These are phyloP conservation scores for Datura wrightii DNA, from an alignment of 257 asterid genomes.

Conservation along the genomic window DNA sequence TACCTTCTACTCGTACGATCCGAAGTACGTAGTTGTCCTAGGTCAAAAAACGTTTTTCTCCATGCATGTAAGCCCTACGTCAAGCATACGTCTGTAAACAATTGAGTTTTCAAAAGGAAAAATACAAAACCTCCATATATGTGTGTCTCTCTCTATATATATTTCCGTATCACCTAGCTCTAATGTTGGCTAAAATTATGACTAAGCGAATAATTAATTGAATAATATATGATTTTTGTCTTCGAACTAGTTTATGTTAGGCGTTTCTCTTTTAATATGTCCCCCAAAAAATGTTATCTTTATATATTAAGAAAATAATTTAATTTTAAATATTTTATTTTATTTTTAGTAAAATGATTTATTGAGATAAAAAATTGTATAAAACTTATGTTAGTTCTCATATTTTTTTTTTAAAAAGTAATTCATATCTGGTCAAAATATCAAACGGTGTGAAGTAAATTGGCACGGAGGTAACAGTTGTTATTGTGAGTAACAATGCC, in stretches of 20 bases:
- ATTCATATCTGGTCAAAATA: background rate
- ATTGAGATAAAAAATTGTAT: background rate
- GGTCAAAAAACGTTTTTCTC: constrained; percentile 41
- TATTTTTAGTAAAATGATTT: too few relatives aligned
- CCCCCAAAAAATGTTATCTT: too few relatives aligned
- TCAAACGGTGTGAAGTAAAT: too few relatives aligned
- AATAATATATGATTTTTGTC: background rate
- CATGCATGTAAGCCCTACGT: constrained; percentile 44
- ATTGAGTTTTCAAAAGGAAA: background rate
- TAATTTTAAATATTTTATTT: too few relatives aligned
- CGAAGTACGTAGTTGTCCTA: constrained; percentile 9
- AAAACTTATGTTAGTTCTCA: background rate
- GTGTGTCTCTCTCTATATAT: too few relatives aligned
- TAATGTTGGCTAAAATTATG: background rate
- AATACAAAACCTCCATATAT: too few relatives aligned
- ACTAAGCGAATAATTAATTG: background rate
- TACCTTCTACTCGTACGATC: constrained; percentile 37
- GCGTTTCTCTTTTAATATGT: too few relatives aligned
- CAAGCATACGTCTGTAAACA: constrained; percentile 39
- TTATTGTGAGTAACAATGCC: background rate
- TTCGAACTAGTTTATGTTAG: too few relatives aligned
- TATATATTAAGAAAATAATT: too few relatives aligned
- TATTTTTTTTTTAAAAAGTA: too few relatives aligned
- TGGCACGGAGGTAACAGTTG: too few relatives aligned
- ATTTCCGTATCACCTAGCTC: background rate